Conservation (phyloP, 1,284 basidiomycete genomes). For the Peniophora sp. region DNA sequence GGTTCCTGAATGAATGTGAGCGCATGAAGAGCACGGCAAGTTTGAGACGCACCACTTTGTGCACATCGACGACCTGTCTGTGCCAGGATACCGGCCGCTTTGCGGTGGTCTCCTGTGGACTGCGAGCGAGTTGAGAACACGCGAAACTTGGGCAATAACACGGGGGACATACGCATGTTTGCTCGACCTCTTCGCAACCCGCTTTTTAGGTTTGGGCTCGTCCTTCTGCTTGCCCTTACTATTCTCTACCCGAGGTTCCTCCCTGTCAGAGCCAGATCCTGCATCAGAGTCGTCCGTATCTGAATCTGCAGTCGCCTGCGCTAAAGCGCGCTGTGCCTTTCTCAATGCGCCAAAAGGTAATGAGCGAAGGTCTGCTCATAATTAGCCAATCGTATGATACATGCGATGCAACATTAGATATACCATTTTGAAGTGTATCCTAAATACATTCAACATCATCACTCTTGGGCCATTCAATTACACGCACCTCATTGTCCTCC, state of each 20-base stretch:
- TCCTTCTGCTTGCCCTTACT: conserved; percentile 12
- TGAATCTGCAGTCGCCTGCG: conserved; percentile 24
- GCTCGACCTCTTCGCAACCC: conserved; percentile 57
- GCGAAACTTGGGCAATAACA: background rate
- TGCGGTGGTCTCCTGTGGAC: conserved; percentile 79
- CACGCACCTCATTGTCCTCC: conserved; percentile 6
- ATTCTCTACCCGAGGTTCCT: conserved; percentile 22
- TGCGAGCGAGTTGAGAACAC: conserved; percentile 21
- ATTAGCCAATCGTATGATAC: conserved; percentile 4
- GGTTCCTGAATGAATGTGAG: conserved; percentile 40
- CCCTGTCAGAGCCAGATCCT: conserved; percentile 17
- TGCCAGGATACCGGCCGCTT: conserved; percentile 81
- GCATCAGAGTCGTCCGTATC: conserved; percentile 16
- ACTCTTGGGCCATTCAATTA: background rate
- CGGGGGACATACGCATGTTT: conserved; percentile 79
- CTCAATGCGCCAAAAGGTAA: conserved; percentile 61
- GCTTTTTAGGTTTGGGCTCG: conserved; percentile 26
- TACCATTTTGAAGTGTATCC: conserved; percentile 29
- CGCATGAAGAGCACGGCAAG: background rate
- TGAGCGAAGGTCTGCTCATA: conserved; percentile 39
- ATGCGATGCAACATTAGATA: background rate
- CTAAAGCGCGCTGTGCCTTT: conserved; percentile 53
- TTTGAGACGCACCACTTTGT: conserved; percentile 45
- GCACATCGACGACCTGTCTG: conserved; percentile 69
- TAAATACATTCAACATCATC: conserved; percentile 12